Evolutionary conservation across 345 rosid genomes (phyloP).

Genomic region (Populus pruinosa): DNA sequence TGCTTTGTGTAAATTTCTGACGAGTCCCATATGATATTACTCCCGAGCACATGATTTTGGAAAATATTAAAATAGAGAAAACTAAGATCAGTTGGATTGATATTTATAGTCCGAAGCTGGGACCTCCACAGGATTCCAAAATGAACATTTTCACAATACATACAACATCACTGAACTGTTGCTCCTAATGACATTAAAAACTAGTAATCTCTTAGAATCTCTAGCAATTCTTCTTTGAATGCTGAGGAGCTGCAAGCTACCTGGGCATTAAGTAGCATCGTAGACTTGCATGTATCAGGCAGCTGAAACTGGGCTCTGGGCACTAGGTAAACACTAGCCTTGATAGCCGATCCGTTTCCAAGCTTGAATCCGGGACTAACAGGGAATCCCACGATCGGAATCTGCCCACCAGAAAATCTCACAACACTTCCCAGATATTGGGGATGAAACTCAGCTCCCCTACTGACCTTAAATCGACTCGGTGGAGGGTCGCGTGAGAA

Average conservation of each 20-base stretch:
- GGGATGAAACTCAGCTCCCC: slow-evolving; percentile 78
- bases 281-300: not conserved
- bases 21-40: not conserved
- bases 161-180: not conserved
- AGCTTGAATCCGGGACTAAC: slow-evolving; percentile 90
- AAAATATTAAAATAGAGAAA: not conserved
- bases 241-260: not conserved
- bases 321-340: slow-evolving; percentile 76
- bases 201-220: not conserved
- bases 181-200: not conserved
- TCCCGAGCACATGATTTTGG: not conserved
- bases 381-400: slow-evolving; percentile 75
- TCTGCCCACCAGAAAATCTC: slow-evolving; percentile 50
- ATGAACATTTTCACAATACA: not conserved
- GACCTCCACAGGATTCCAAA: not conserved
- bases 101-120: not conserved
- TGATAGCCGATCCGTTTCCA: slow-evolving; percentile 68
- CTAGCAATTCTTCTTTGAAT: not conserved
- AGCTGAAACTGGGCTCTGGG: slow-evolving; percentile 32
- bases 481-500: slow-evolving; percentile 88
- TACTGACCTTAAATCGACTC: slow-evolving; percentile 73
- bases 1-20: not conserved
- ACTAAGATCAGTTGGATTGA: not conserved
- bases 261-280: not conserved
- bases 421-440: slow-evolving; percentile 86